phyloP scores from a whole-genome alignment of 2,329 filamentous ascomycete species.

The Ophiostoma piceae region DNA sequence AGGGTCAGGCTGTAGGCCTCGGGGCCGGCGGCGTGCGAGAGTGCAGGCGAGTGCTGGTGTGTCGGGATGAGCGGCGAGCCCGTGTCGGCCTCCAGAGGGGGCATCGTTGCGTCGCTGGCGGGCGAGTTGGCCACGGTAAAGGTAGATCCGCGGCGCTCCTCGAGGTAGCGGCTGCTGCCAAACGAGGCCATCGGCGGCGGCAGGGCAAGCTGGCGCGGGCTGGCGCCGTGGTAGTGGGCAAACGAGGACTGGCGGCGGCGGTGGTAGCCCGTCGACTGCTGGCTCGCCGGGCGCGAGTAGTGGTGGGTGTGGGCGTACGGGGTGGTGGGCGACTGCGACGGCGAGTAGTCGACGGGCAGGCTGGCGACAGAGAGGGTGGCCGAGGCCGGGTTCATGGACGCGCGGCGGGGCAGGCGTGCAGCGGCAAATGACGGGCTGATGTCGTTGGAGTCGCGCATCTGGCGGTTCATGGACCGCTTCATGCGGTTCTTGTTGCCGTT shows the following conservation, averaged over 20 bases:
- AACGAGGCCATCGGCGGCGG: background rate
- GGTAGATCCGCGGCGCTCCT: constrained; percentile 17
- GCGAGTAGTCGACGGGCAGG: background rate
- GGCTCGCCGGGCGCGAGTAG: background rate
- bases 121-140: constrained; percentile 40
- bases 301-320: background rate
- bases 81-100: constrained; percentile 66
- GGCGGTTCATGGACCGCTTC: constrained; percentile 44
- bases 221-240: background rate
- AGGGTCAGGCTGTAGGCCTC: background rate
- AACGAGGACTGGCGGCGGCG: background rate
- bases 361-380: background rate
- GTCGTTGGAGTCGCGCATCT: background rate
- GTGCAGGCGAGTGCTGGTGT: background rate
- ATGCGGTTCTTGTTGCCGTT: constrained; percentile 87
- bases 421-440: background rate
- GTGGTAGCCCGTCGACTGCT: background rate
- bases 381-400: constrained; percentile 1
- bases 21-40: background rate
- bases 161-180: background rate
- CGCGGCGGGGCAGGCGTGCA: constrained; percentile 26
- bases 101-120: constrained; percentile 54
- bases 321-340: background rate
- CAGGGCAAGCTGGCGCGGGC: constrained; percentile 6
- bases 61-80: constrained; percentile 40